Evolutionary conservation across 768 basidiomycete genomes (phyloP), one percentile per base, ranked within the genome.

Genomic region (Hydnum rufescens): DNA sequence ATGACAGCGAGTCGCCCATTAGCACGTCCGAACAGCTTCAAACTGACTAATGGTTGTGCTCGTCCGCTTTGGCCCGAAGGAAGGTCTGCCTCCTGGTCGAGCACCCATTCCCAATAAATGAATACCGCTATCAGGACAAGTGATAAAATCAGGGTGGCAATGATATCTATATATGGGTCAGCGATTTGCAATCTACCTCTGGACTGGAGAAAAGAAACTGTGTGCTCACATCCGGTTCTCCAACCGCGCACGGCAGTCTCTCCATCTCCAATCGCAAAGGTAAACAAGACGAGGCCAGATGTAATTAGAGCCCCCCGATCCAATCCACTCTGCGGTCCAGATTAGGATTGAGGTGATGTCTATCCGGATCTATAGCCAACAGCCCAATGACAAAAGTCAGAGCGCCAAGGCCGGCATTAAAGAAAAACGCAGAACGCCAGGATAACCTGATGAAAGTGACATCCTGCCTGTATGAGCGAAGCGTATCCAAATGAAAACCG

Each of bases 261-360:
- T 4, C 76, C 82, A 56, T 82, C 74, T 47, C 78, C 75, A 3
- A 90, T 71, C 0, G 78, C 77, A 58, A 86, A 88, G 4, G 80
- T 70, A 55, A 89, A 69, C 0, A 88, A 64, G 1, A 80, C 73
- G 30, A 88, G 65, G 0, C 81, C 83, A 0, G 67, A 62, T 0
- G 82, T 84, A 51, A 76, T 64, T 13, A 88, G 62, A 71, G 62
- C 0, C 79, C 80, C 2, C 87, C 87, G 19, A 82, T 63, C 82
- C 83, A 87, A 55, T 90, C 87, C 0, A 88, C 70, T 0, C 77
- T 68, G 23, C 67, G 32, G 43, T 63, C 64, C 2, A 56, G 57
- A 19, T 60, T 62, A 1, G 65, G 60, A 32, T 39, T 36, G 26
- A 55, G 28, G 3, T 55, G 32, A 47, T 47, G 44, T 4, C 59